Evolutionary conservation across 1,284 basidiomycete genomes (phyloP), one percentile per base, ranked within the genome.

Genomic region (Ceratobasidium sp.): DNA sequence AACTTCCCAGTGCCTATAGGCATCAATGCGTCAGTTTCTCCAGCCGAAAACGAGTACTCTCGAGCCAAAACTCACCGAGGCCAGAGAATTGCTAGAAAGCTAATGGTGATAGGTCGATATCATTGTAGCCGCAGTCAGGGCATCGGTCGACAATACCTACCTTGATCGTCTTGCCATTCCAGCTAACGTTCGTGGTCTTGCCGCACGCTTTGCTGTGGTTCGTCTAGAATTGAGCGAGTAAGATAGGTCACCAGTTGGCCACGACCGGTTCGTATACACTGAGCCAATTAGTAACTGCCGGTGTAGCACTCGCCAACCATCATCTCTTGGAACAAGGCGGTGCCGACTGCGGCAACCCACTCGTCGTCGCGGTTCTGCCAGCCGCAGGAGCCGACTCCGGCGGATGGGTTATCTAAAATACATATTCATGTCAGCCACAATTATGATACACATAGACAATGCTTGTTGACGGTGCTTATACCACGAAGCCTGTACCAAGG

Each of bases 111-210:
- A 67, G 62, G 47, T 67, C 62, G 62, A 67, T 67, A 29, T 67
- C 64, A 49, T 67, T 67, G 44, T 67, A 67, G 16, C 64, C 64
- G 23, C 64, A 67, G 41, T 42, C 64, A 25, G 36, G 39, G 30
- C 64, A 67, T 25, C 64, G 64, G 44, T 67, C 64, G 21, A 67
- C 64, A 49, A 67, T 67, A 5, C 64, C 64, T n/a, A 67, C 64
- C 41, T 44, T 67, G 52, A 67, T 67, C 6, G 64, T 67, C 53
- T 67, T 67, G 39, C 64, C 64, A 7, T 44, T 53, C 64, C 64
- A 67, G 25, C 27, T 56, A 33, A 67, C 52, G 16, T 56, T 56
- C 9, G 64, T 52, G 0, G 64, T 67, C 42, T 66, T 66, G 7
- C 60, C 60, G 27, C 60, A 66, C 9, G 60, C 60, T n/a, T 66